Evolutionary conservation across 192 early-diverging fungal species (phyloP).

Genomic region (Coemansia sp.): DNA sequence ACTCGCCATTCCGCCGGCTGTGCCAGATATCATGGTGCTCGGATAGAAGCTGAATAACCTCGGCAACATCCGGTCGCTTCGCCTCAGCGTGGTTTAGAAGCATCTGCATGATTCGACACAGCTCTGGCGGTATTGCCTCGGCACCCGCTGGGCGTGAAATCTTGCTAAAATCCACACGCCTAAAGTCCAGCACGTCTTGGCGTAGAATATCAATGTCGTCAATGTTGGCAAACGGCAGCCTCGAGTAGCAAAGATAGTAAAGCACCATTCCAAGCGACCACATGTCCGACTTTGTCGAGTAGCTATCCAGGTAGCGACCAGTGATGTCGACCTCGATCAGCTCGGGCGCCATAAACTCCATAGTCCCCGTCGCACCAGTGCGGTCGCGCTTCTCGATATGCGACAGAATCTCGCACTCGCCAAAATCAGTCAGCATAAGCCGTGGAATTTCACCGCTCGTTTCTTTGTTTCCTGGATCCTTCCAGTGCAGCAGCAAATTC

Average conservation of each 20-base stretch:
- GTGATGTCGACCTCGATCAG: constrained; percentile 59
- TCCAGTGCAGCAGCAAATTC: constrained; percentile 84
- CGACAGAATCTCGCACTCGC: constrained; percentile 90
- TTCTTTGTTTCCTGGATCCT: constrained; percentile 35
- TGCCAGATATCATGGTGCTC: constrained; percentile 40
- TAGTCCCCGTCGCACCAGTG: constrained; percentile 91
- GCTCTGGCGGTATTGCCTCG: constrained; percentile 34
- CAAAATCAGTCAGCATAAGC: constrained; percentile 93
- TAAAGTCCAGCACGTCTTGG: constrained; percentile 74
- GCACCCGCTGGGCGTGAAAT: constrained; percentile 17
- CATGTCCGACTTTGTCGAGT: constrained; percentile 87
- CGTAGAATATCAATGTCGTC: constrained; percentile 88
- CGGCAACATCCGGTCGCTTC: constrained; percentile 38
- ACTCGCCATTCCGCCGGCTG: constrained; percentile 28
- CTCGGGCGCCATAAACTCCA: constrained; percentile 94
- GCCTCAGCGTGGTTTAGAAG: constrained; percentile 42
- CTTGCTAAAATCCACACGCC: constrained; percentile 32
- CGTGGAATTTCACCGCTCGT: constrained; percentile 59
- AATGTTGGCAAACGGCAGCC: constrained; percentile 77
- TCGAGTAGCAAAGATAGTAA: constrained; percentile 86
- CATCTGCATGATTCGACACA: constrained; percentile 36
- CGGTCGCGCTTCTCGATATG: constrained; percentile 68
- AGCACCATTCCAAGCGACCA: constrained; percentile 95
- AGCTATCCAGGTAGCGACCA: constrained; percentile 74
- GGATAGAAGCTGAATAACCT: constrained; percentile 24